Evolutionary conservation across 139 green algal species (phyloP), one percentile per base, ranked within the genome.

Genomic region (Picochlorum sp.): DNA sequence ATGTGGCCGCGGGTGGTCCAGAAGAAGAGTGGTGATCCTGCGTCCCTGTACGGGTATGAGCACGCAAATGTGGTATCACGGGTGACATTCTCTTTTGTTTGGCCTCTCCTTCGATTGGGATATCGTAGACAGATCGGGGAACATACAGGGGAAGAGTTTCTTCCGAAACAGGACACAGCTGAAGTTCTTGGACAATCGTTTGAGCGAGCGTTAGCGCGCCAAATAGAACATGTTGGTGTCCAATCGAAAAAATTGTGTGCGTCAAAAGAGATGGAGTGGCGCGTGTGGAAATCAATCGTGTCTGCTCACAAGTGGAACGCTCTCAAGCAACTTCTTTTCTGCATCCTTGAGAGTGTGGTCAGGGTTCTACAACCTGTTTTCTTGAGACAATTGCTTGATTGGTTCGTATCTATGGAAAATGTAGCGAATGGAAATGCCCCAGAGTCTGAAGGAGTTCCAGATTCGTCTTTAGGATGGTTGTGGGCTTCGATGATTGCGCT

Each of bases 361-460:
- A 74, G 79, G 63, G 41, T 94, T 33, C 37, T 58, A 1, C 64
- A 64, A 0, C 83, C 85, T 4, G 45, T 94, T 30, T 57, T 83
- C 5, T 70, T 93, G 65, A 74, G 83, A 3, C 41, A 80, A 54
- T 82, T 91, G 35, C 61, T 94, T 12, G 29, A 31, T 4, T 93
- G 77, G 79, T 55, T 94, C 16, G 55, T 51, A 4, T 31, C 13
- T 13, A n/a, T 33, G 12, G 12, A 9, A 33, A 9, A 9, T 31
- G 9, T 37, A 12, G 47, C 9, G 12, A 9, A 37, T n/a, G n/a
- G n/a, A n/a, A n/a, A n/a, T n/a, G n/a, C n/a, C n/a, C n/a, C n/a
- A n/a, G 31, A 50, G 0, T 28, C 31, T 50, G 32, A 53, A 31
- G 24, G 44, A 10, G 5, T 1, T 22, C 20, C 7, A 7, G 44